Evolutionary conservation across 2,329 filamentous ascomycete species (phyloP).

Genomic region (Lachnellula cervina): DNA sequence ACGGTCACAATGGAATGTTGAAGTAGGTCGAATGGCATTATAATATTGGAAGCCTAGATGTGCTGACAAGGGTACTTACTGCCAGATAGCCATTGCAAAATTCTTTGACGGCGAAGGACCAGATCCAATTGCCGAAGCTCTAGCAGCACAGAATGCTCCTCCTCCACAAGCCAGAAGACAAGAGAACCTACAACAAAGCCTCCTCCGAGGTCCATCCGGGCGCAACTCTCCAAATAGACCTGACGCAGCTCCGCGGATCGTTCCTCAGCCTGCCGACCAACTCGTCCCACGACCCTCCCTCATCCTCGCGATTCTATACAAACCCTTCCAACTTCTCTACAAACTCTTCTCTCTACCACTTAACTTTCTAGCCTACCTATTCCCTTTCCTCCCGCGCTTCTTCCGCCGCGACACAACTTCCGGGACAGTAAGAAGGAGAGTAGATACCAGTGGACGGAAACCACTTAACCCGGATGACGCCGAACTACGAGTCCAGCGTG

Average conservation of each 20-base stretch:
- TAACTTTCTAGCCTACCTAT: conserved; percentile 43
- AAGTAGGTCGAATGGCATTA: conserved; percentile 46
- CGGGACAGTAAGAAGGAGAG: conserved; percentile 46
- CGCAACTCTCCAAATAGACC: conserved; percentile 36
- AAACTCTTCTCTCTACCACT: conserved; percentile 63
- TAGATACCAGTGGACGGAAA: conserved; percentile 64
- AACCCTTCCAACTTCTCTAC: conserved; percentile 77
- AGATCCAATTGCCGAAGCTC: conserved; percentile 73
- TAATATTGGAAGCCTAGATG: neutral
- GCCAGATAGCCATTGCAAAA: conserved; percentile 86
- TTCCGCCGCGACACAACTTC: conserved; percentile 52
- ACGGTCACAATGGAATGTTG: conserved; percentile 93
- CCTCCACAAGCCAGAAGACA: conserved; percentile 60
- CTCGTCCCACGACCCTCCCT: conserved; percentile 67
- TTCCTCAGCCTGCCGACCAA: conserved; percentile 65
- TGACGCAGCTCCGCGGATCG: conserved; percentile 77
- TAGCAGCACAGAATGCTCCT: conserved; percentile 55
- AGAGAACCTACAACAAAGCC: conserved; percentile 67
- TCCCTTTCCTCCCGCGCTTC: conserved; percentile 72
- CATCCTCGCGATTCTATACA: conserved; percentile 70
- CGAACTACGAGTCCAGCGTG: conserved; percentile 79
- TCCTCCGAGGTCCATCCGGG: conserved; percentile 32
- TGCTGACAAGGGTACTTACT: neutral
- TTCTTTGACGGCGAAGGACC: conserved; percentile 96
- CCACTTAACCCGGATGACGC: conserved; percentile 82